Base-by-base conservation (phyloP, 257 asterid genomes). In the Datura wrightii region DNA sequence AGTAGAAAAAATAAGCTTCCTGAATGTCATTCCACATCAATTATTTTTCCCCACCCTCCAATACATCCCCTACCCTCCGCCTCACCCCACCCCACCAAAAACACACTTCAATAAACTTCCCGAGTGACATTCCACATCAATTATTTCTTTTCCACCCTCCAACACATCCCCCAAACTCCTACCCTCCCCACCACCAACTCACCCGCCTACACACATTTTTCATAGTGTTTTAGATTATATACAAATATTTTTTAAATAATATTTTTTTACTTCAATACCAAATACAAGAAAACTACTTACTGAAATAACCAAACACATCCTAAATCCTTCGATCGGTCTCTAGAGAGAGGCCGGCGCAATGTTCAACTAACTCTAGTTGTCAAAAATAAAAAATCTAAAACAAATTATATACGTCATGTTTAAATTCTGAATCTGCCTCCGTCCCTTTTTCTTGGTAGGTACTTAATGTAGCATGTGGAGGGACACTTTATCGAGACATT, bases 401-500 rank as follows among this genome's bases (percentile, higher is more conserved):
- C 31, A 24, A 24, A 24, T 24, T 24, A 24, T 0, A 24, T 24
- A 1, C 31, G 31, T 24, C 7, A 69, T 0, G 0, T 15, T 15
- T 39, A 69, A 48, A 74, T 74, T 74, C 0, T 74, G 19, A 14
- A 6, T 74, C 1, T 19, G 24, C 3, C 7, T 74, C 0, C 1
- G 0, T 67, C 6, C 6, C 37, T 0, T 37, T 0, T 15, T 2
- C 42, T 4, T 39, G 1, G 24, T 1, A 72, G 80, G 92, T 95
- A 66, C 90, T 95, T 0, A 95, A 94, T 56, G 98, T 95, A 24
- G 98, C 98, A 1, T 92, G 94, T 82, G 98, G 98, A 18, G 98
- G 98, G 19, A 92, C 96, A 39, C 95, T 95, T 53, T 95, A 94
- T 74, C 93, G 88, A 48, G 98, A 95, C 82, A 83, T 95, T 6